Evolutionary conservation across 2,329 filamentous ascomycete genomes (phyloP).

Genomic region (Apiospora kogelbergensis): DNA sequence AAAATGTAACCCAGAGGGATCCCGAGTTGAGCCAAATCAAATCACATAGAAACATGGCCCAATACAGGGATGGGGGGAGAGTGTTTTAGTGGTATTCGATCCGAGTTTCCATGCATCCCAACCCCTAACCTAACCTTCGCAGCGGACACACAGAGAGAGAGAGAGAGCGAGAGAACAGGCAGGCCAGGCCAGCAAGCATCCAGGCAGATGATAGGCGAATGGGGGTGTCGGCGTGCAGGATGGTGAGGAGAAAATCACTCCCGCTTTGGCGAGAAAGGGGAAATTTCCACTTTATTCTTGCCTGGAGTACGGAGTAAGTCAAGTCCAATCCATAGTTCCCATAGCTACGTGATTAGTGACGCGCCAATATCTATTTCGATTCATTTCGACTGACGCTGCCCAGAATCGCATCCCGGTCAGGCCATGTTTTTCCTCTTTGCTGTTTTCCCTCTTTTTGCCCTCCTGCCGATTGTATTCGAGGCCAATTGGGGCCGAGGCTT

Average conservation of each 20-base stretch:
- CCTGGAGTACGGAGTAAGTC: background rate
- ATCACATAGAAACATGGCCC: background rate
- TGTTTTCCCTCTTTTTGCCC: background rate
- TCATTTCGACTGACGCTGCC: background rate
- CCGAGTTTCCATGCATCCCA: slow-evolving; percentile 3
- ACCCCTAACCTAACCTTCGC: background rate
- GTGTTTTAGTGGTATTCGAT: background rate
- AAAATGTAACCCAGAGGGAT: background rate
- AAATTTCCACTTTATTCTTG: background rate
- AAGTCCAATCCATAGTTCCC: slow-evolving; percentile 5
- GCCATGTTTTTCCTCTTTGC: background rate
- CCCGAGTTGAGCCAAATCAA: background rate
- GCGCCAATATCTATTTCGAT: background rate
- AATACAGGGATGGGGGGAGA: background rate
- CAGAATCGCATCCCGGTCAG: background rate
- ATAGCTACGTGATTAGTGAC: slow-evolving; percentile 4
- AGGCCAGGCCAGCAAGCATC: background rate
- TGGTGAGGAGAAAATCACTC: background rate
- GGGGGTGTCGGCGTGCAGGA: background rate
- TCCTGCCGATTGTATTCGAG: no score
- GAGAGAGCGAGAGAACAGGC: background rate
- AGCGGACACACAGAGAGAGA: background rate
- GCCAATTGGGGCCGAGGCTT: background rate
- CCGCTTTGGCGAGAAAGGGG: background rate
- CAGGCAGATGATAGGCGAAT: background rate